Evolutionary conservation across 2,329 filamentous ascomycete species (phyloP).

Genomic region (Pyricularia pennisetigena): DNA sequence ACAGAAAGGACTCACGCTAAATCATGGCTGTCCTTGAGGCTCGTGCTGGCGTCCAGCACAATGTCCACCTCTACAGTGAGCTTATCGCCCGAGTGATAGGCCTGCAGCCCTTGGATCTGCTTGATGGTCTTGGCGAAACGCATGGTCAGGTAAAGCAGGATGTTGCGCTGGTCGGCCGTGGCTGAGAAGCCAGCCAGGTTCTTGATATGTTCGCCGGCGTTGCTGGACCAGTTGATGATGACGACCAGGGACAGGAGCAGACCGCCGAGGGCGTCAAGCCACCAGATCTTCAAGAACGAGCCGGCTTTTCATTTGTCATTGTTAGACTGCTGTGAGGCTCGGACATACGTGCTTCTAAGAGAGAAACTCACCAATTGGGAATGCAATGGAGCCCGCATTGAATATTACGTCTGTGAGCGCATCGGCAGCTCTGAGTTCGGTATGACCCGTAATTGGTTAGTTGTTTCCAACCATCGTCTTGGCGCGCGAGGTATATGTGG

Average conservation of each 20-base stretch:
- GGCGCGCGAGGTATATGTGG: not conserved
- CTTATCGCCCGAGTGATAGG: constrained; percentile 80
- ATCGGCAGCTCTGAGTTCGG: constrained; percentile 15
- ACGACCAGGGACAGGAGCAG: constrained; percentile 70
- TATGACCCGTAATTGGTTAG: not conserved
- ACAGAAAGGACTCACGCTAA: constrained; percentile 33
- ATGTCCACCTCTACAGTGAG: constrained; percentile 76
- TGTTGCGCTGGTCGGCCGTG: constrained; percentile 71
- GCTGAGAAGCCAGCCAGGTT: constrained; percentile 73
- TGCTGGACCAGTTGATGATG: constrained; percentile 69
- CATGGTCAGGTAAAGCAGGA: constrained; percentile 86
- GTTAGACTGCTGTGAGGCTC: not conserved
- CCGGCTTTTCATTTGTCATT: constrained; percentile 32
- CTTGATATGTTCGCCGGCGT: constrained; percentile 66
- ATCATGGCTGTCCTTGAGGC: constrained; percentile 72
- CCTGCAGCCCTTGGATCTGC: constrained; percentile 75
- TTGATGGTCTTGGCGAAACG: constrained; percentile 82
- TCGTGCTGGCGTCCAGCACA: constrained; percentile 67
- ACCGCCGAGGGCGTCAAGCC: constrained; percentile 72
- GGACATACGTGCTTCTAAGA: not conserved
- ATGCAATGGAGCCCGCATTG: constrained; percentile 81
- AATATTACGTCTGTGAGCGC: constrained; percentile 60
- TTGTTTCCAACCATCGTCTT: not conserved
- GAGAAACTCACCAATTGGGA: constrained; percentile 52
- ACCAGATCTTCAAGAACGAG: constrained; percentile 70